Conservation (phyloP, 2,329 filamentous ascomycete species). For the Cytospora piceae region DNA sequence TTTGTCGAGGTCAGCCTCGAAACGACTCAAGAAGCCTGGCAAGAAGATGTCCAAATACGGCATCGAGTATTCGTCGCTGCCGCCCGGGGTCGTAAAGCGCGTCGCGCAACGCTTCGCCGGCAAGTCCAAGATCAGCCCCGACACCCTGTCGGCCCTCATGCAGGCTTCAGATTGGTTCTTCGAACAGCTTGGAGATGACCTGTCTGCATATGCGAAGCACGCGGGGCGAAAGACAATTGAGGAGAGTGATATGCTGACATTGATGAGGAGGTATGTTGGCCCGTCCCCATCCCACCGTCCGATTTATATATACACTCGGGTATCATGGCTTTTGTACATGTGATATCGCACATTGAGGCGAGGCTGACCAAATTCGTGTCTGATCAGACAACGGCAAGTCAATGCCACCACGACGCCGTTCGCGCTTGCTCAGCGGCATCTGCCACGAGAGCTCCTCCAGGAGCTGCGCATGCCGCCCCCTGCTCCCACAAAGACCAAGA, state of each 20-base stretch:
- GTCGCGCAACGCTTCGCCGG: constrained; percentile 73
- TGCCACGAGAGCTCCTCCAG: constrained; percentile 82
- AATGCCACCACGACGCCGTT: constrained; percentile 75
- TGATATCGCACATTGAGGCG: constrained; percentile 12
- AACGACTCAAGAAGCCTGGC: constrained; percentile 43
- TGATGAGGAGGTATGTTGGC: constrained; percentile 77
- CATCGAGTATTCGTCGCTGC: constrained; percentile 75
- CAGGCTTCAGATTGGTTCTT: constrained; percentile 92
- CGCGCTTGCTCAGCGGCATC: constrained; percentile 79
- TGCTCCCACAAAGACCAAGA: constrained; percentile 49
- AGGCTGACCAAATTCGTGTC: constrained; percentile 21
- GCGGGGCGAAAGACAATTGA: constrained; percentile 84
- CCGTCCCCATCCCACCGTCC: constrained; percentile 10
- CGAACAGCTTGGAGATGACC: constrained; percentile 80
- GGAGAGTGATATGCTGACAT: constrained; percentile 77
- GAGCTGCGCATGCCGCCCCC: constrained; percentile 74
- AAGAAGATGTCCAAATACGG: constrained; percentile 71
- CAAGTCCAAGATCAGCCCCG: constrained; percentile 71
- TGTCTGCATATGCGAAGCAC: constrained; percentile 79
- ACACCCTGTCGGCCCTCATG: constrained; percentile 74
- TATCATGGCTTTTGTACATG: constrained; percentile 28
- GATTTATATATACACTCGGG: constrained; percentile 17
- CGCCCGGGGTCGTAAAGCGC: constrained; percentile 73
- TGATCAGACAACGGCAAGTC: constrained; percentile 74
- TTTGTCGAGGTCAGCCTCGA: constrained; percentile 17